Percentiles rank a stretch among this genome's conserved stretches.
Conservation (phyloP, 495 filamentous ascomycete species). For the Aspergillus bertholletiae region DNA sequence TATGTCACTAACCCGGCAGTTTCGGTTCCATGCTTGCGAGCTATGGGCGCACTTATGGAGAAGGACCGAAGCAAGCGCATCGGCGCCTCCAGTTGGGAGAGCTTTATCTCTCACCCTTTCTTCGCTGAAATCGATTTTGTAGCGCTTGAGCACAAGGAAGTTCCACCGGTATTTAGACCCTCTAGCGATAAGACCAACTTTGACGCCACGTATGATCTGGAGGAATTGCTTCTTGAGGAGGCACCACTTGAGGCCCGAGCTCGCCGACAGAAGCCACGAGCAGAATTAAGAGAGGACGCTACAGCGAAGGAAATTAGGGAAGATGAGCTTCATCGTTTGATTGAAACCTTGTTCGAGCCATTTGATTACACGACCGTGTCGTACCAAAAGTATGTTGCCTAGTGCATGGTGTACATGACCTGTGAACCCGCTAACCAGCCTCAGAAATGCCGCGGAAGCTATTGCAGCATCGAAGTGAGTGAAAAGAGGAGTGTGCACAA, state of each 20-base stretch:
- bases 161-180: slow-evolving; percentile 86
- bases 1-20: slow-evolving; percentile 88
- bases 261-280: slow-evolving; percentile 87
- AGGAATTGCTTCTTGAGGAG: slow-evolving; percentile 91
- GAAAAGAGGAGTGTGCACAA: not conserved
- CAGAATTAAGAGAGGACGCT: slow-evolving; percentile 86
- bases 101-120: slow-evolving; percentile 83
- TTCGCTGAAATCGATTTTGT: slow-evolving; percentile 84
- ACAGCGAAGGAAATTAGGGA: slow-evolving; percentile 93
- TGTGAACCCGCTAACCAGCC: slow-evolving; percentile 6
- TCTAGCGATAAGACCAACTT: slow-evolving; percentile 99
- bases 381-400: slow-evolving; percentile 54
- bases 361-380: slow-evolving; percentile 87
- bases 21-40: slow-evolving; percentile 78
- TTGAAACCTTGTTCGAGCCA: slow-evolving; percentile 90
- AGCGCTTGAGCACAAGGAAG: slow-evolving; percentile 80
- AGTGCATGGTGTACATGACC: not conserved
- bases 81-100: slow-evolving; percentile 72
- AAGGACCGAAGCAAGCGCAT: slow-evolving; percentile 76
- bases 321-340: slow-evolving; percentile 90
- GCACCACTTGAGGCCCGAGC: slow-evolving; percentile 91
- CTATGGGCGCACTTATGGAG: slow-evolving; percentile 77
- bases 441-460: slow-evolving; percentile 40
- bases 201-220: slow-evolving; percentile 95
- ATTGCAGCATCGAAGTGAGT: slow-evolving; percentile 36